phyloP scores from a whole-genome alignment of 805 yeast genomes.

The Cyberlindnera xishuangbannaensis region DNA sequence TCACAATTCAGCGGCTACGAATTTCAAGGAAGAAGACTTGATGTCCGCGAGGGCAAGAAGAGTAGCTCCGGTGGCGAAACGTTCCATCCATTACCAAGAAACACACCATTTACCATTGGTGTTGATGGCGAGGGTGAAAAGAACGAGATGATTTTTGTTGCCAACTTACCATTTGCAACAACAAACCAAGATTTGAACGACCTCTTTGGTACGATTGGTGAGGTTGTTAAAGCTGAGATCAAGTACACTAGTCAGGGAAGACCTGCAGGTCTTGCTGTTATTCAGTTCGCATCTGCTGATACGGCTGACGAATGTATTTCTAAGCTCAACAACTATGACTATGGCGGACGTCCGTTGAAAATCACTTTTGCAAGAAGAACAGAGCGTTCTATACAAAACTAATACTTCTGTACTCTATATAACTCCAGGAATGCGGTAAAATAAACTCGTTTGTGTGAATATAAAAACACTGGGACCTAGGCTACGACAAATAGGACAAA shows the following conservation, averaged over 20 bases:
- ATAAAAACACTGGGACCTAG: too few species aligned
- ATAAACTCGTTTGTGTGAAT: too few species aligned
- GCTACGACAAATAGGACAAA: too few species aligned
- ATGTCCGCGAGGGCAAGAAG: constrained; percentile 69
- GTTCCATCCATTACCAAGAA: constrained; percentile 6
- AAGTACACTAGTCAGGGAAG: constrained; percentile 56
- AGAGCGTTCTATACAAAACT: too few species aligned
- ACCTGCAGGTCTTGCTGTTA: constrained; percentile 82
- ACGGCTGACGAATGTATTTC: constrained; percentile 70
- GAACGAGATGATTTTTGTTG: constrained; percentile 58
- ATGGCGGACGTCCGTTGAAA: constrained; percentile 72
- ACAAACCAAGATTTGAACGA: constrained; percentile 78
- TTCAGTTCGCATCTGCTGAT: constrained; percentile 59
- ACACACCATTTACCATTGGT: constrained; percentile 56
- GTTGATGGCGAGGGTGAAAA: constrained; percentile 58
- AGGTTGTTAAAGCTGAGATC: constrained; percentile 70
- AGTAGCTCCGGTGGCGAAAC: constrained; percentile 9
- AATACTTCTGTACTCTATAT: too few species aligned
- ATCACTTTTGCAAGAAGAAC: constrained; percentile 64
- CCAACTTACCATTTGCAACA: constrained; percentile 87
- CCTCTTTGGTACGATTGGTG: constrained; percentile 78
- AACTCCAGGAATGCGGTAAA: too few species aligned
- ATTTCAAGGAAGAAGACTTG: constrained; percentile 70
- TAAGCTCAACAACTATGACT: constrained; percentile 71
- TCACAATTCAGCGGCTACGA: constrained; percentile 62